These are phyloP conservation scores for Colletotrichum cordylinicola DNA, from an alignment of 2,329 filamentous ascomycete species.

Conservation along the genomic window DNA sequence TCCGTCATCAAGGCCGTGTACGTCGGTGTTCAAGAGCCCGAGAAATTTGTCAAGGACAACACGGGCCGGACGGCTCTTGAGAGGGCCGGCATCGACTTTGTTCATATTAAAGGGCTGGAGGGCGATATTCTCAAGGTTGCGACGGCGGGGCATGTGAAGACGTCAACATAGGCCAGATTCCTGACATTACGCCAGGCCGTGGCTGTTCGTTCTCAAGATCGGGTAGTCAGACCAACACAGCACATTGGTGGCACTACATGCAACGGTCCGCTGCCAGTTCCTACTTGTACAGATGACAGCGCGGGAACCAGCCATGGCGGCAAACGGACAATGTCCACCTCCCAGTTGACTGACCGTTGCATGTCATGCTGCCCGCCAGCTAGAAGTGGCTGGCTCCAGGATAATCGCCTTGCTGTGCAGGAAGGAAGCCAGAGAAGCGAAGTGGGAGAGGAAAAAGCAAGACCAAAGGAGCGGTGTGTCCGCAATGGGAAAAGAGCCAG, in stretches of 20 bases:
- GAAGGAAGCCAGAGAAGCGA: not conserved
- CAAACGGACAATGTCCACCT: not conserved
- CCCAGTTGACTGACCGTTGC: not conserved
- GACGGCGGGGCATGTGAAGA: constrained; percentile 74
- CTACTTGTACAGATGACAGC: not conserved
- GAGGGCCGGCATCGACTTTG: constrained; percentile 74
- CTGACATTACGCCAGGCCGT: not conserved
- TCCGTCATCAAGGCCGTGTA: constrained; percentile 78
- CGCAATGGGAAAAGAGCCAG: not conserved
- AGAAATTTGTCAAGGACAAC: constrained; percentile 87
- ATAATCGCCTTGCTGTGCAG: not conserved
- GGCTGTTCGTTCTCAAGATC: not conserved
- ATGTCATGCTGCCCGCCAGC: not conserved
- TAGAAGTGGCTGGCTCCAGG: not conserved
- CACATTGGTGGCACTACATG: not conserved
- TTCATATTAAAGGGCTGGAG: constrained; percentile 78
- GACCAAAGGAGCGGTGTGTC: not conserved
- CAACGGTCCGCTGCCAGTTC: not conserved
- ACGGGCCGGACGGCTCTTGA: constrained; percentile 74
- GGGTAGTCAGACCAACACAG: not conserved
- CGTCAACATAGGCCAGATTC: not conserved
- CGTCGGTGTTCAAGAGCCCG: constrained; percentile 87
- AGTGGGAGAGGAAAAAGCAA: not conserved
- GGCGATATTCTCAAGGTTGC: constrained; percentile 82
- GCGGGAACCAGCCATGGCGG: not conserved